Evolutionary conservation across 2,329 filamentous ascomycete species (phyloP).

Genomic region (Stagonosporopsis vannaccii): DNA sequence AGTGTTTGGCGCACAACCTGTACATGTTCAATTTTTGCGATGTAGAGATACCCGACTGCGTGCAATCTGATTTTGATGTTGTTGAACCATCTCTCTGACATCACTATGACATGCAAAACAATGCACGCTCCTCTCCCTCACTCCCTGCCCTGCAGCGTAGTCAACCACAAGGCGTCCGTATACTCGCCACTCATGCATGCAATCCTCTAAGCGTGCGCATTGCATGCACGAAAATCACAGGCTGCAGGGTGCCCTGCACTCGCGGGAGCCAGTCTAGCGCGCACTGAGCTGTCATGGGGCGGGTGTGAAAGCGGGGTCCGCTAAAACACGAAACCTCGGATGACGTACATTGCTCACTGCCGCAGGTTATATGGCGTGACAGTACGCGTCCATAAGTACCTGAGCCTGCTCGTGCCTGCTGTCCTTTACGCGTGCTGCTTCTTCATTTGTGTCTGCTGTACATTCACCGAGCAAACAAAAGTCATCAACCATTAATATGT

Average conservation of each 20-base stretch:
- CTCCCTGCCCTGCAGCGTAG: no score
- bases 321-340: slow-evolving; percentile 7
- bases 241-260: not conserved
- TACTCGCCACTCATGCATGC: slow-evolving; percentile 15
- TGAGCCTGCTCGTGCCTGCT: not conserved
- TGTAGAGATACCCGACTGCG: slow-evolving; percentile 19
- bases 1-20: not conserved
- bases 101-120: not conserved
- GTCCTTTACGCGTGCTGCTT: not conserved
- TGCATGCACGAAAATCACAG: slow-evolving; percentile 6
- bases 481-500: not conserved
- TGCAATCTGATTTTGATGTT: slow-evolving; percentile 1
- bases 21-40: not conserved
- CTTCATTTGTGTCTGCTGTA: not conserved
- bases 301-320: slow-evolving; percentile 16
- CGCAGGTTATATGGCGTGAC: slow-evolving; percentile 14
- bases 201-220: not conserved
- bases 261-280: slow-evolving; percentile 13
- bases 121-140: not conserved
- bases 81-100: not conserved
- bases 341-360: slow-evolving; percentile 11
- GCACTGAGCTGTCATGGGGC: slow-evolving; percentile 10
- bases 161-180: not conserved
- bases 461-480: not conserved
- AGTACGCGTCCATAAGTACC: slow-evolving; percentile 8